Conservation (phyloP, 176 grass and related monocot species). For the Poa pratensis region DNA sequence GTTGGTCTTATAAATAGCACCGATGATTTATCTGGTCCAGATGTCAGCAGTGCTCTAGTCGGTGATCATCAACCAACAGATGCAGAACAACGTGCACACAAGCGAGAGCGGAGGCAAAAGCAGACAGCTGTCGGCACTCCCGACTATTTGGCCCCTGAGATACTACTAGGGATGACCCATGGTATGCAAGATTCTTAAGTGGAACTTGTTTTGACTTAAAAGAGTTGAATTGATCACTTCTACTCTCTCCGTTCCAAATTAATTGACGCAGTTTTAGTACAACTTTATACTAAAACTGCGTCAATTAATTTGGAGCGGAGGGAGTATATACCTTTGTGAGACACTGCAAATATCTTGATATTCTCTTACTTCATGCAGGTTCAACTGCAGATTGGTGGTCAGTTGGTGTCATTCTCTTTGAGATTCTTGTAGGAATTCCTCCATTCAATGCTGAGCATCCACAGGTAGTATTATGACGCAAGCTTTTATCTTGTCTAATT, state of each 20-base stretch:
- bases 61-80: slow-evolving; percentile 60
- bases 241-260: too few relatives aligned
- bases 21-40: slow-evolving; percentile 94
- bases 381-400: slow-evolving; percentile 98
- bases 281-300: too few relatives aligned
- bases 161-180: slow-evolving; percentile 89
- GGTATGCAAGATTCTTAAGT: slow-evolving; percentile 48
- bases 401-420: slow-evolving; percentile 97
- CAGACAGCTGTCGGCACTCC: slow-evolving; percentile 94
- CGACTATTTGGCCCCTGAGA: slow-evolving; percentile 97
- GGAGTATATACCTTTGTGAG: slow-evolving; percentile 2
- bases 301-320: too few relatives aligned
- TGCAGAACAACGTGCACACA: slow-evolving; percentile 65
- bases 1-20: slow-evolving; percentile 99
- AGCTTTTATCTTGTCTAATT: slow-evolving; percentile 15
- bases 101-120: slow-evolving; percentile 77
- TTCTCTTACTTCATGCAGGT: slow-evolving; percentile 48
- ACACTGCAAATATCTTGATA: slow-evolving; percentile 15
- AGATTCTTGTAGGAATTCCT: slow-evolving; percentile 93
- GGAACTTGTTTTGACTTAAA: background rate
- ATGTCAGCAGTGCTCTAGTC: slow-evolving; percentile 72
- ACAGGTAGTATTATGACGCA: slow-evolving; percentile 53
- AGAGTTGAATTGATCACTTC: background rate
- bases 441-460: slow-evolving; percentile 98
- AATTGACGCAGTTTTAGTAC: too few relatives aligned